A percentile compares a stretch with the other conserved stretches of the same genome.
Conservation (phyloP, 441 rosid genomes). For the Aleurites moluccanus region DNA sequence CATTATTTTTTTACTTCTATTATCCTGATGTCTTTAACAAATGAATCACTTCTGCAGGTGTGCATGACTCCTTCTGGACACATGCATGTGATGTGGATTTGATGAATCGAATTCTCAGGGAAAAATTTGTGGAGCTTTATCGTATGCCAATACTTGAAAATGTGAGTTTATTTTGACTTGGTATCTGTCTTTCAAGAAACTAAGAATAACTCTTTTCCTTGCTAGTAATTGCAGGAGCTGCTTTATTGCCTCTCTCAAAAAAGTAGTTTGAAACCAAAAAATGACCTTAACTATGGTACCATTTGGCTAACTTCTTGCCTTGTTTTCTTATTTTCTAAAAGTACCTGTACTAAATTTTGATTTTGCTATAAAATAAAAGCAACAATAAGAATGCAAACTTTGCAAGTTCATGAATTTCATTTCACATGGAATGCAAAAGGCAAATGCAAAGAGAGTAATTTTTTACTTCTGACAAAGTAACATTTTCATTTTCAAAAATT, state of each 20-base stretch:
- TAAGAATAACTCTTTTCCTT: neutral
- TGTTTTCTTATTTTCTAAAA: neutral
- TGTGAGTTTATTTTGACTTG: constrained; percentile 47
- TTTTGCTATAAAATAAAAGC: neutral
- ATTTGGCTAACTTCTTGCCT: neutral
- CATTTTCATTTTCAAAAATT: neutral
- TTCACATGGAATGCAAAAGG: neutral
- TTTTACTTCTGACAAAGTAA: neutral
- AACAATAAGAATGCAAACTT: neutral
- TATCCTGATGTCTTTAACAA: constrained; percentile 4
- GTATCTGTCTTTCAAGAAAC: neutral
- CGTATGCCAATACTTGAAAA: constrained; percentile 80
- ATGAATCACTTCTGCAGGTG: constrained; percentile 54
- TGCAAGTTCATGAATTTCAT: neutral
- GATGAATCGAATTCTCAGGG: constrained; percentile 86
- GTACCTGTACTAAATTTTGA: neutral
- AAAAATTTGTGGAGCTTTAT: constrained; percentile 93
- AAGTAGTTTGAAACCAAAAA: neutral
- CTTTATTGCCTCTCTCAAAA: neutral
- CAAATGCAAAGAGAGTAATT: neutral
- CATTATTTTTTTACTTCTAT: neutral
- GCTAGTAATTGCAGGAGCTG: neutral
- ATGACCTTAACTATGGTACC: neutral
- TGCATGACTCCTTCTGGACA: constrained; percentile 98
- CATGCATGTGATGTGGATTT: constrained; percentile 91